phyloP scores from a whole-genome alignment of 73 alveolate species.

The Urostyla sp. region DNA sequence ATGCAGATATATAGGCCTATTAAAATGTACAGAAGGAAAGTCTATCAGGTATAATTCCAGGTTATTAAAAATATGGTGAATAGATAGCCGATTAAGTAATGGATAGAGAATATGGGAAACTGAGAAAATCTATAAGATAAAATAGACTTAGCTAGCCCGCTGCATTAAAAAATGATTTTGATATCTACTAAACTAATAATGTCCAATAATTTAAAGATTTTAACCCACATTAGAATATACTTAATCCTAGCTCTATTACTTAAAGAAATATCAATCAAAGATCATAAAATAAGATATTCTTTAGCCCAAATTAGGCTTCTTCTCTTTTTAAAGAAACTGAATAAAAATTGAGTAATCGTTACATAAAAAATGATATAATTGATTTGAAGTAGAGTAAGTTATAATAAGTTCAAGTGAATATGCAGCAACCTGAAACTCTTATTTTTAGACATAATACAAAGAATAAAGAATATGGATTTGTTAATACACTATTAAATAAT shows the following conservation, averaged over 20 bases:
- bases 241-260: slow-evolving; percentile 21
- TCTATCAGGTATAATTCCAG: slow-evolving; percentile 8
- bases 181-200: slow-evolving; percentile 1
- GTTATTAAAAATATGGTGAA: slow-evolving; percentile 2
- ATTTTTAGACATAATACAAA: slow-evolving; percentile 20
- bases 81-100: not conserved
- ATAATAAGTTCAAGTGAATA: slow-evolving; percentile 17
- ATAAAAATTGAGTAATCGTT: not conserved
- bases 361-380: slow-evolving; percentile 4
- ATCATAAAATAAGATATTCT: slow-evolving; percentile 8
- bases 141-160: no score
- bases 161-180: not conserved
- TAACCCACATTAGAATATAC: not conserved
- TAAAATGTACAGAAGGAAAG: slow-evolving; percentile 30
- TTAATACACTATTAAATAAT: not conserved
- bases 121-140: no score
- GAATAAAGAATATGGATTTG: slow-evolving; percentile 43
- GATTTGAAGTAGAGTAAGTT: not conserved
- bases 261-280: slow-evolving; percentile 7
- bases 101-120: slow-evolving; percentile 15
- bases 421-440: slow-evolving; percentile 34
- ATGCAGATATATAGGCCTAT: slow-evolving; percentile 63
- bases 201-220: not conserved
- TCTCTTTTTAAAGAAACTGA: slow-evolving; percentile 3
- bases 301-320: not conserved